Percentiles rank a stretch among this genome's conserved stretches.
phyloP scores from a whole-genome alignment of 768 basidiomycete genomes.

The Kwoniella mangroviensis region DNA sequence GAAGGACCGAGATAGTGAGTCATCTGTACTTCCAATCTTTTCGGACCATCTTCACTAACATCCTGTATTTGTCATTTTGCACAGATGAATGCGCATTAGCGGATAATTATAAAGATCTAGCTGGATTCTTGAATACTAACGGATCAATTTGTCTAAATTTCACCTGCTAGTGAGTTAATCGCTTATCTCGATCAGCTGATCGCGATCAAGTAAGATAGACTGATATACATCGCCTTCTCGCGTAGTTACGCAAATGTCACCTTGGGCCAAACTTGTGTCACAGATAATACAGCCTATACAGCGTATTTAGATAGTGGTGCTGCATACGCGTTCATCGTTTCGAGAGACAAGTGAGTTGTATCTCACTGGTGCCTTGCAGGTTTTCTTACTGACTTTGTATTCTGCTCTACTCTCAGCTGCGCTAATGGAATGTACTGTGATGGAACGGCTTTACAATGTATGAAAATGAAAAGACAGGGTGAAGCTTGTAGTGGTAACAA shows the following conservation, averaged over 20 bases:
- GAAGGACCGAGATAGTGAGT: slow-evolving; percentile 80
- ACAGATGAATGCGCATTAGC: slow-evolving; percentile 78
- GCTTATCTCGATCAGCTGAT: neutral
- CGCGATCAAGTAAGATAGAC: neutral
- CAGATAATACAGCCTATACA: slow-evolving; percentile 80
- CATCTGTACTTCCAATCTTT: neutral
- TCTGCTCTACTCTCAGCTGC: slow-evolving; percentile 64
- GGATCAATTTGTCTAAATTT: slow-evolving; percentile 83
- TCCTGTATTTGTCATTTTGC: slow-evolving; percentile 7
- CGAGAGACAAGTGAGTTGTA: slow-evolving; percentile 68
- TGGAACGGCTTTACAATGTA: slow-evolving; percentile 65
- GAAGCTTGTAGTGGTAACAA: slow-evolving; percentile 66
- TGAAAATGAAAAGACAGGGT: slow-evolving; percentile 66
- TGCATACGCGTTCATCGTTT: slow-evolving; percentile 78
- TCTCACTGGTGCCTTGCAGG: too few species aligned
- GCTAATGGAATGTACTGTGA: slow-evolving; percentile 77
- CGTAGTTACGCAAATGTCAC: slow-evolving; percentile 81
- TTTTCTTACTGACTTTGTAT: neutral
- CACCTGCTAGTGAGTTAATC: slow-evolving; percentile 69
- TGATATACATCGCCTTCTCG: neutral
- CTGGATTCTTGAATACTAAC: slow-evolving; percentile 72
- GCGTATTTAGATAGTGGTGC: slow-evolving; percentile 65
- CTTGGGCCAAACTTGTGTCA: slow-evolving; percentile 66
- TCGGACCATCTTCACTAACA: slow-evolving; percentile 5
- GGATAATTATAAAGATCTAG: slow-evolving; percentile 65